Conservation (phyloP, 306 rosid genomes). For the Casuarina equisetifolia region DNA sequence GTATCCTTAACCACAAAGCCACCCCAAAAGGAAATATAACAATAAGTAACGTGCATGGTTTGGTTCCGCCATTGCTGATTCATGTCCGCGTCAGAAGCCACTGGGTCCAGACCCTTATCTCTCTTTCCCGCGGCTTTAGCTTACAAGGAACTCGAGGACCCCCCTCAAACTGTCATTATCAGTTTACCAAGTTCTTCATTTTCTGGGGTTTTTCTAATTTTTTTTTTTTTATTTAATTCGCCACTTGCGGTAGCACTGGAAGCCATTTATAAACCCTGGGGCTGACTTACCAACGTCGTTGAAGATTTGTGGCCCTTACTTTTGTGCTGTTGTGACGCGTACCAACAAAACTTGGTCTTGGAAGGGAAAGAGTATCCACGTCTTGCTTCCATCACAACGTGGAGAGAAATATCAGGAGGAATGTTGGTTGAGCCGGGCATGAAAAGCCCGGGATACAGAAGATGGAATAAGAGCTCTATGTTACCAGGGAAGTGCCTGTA, state of each 20-base stretch:
- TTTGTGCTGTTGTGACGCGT: no score
- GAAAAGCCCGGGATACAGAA: background rate
- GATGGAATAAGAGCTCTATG: no score
- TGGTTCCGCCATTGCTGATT: constrained; percentile 1
- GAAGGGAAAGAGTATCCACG: no score
- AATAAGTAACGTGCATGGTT: background rate
- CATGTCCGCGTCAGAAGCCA: constrained; percentile 16
- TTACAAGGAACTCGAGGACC: no score
- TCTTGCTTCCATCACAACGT: no score
- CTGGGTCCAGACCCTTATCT: background rate
- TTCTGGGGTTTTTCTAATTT: background rate
- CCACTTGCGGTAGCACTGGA: background rate
- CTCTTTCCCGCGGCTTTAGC: no score
- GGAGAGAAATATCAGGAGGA: background rate
- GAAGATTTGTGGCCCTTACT: no score
- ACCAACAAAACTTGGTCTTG: no score
- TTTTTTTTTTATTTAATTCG: background rate
- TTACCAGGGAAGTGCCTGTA: no score
- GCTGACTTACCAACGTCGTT: no score
- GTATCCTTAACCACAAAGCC: background rate
- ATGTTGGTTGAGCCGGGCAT: background rate
- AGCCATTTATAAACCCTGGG: background rate
- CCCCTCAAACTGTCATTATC: background rate
- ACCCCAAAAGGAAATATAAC: background rate
- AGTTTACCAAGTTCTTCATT: background rate